These are phyloP conservation scores for Yamadazyma conglobata DNA, from an alignment of 1,139 yeast species.

Conservation along the genomic window DNA sequence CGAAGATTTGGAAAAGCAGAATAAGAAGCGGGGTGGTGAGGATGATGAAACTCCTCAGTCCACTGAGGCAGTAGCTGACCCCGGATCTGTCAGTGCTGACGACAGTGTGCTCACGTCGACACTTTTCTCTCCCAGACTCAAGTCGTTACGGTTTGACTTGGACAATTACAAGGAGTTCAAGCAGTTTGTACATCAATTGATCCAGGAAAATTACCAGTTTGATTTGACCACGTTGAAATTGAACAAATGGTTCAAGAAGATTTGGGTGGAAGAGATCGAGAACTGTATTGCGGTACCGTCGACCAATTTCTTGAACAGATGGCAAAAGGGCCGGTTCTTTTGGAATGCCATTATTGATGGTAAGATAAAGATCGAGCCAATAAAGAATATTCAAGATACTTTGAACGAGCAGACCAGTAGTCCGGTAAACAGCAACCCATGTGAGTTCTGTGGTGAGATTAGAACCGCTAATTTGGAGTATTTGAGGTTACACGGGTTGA, in stretches of 20 bases:
- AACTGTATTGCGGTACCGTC: conserved; percentile 44
- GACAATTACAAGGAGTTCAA: conserved; percentile 42
- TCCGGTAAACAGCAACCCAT: conserved; percentile 69
- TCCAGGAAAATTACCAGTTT: conserved; percentile 33
- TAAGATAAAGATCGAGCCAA: conserved; percentile 79
- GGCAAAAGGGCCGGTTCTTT: conserved; percentile 50
- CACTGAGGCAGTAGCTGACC: too few relatives aligned
- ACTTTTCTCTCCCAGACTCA: conserved; percentile 52
- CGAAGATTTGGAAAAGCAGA: conserved; percentile 28
- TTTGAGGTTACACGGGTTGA: conserved; percentile 71
- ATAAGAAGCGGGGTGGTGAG: conserved; percentile 1
- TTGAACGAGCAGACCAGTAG: conserved; percentile 33
- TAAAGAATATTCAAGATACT: conserved; percentile 77
- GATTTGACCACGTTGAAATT: conserved; percentile 46
- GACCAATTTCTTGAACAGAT: conserved; percentile 38
- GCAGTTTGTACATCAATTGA: conserved; percentile 32
- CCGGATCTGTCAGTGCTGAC: too few relatives aligned
- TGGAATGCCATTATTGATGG: conserved; percentile 75
- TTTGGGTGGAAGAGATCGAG: conserved; percentile 77
- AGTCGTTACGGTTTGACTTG: conserved; percentile 59
- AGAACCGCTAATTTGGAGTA: conserved; percentile 69
- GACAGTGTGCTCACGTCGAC: conserved; percentile 12
- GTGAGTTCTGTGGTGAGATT: conserved; percentile 79
- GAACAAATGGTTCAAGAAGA: conserved; percentile 59
- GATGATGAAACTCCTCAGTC: background rate